Evolutionary conservation across 441 rosid genomes (phyloP).

Genomic region (Adansonia madagascariensis): DNA sequence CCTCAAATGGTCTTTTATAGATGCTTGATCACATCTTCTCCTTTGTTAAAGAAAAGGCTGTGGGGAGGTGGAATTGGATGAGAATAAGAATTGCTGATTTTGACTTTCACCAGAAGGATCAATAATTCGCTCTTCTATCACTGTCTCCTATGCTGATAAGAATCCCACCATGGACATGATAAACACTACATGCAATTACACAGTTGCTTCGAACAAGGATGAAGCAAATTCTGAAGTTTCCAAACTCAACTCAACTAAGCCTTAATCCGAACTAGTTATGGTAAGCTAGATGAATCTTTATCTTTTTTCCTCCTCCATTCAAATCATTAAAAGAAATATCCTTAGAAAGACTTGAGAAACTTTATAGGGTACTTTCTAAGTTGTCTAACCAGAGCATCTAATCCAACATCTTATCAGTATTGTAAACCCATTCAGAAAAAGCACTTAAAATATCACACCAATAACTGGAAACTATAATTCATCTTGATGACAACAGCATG

Average conservation of each 20-base stretch:
- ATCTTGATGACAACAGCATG: not conserved
- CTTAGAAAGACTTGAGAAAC: slow-evolving; percentile 2
- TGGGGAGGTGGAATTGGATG: slow-evolving; percentile 11
- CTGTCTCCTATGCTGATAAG: slow-evolving; percentile 34
- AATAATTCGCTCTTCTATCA: slow-evolving; percentile 38
- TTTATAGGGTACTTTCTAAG: not conserved
- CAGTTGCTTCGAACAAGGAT: slow-evolving; percentile 16
- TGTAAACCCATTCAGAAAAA: not conserved
- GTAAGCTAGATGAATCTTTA: slow-evolving; percentile 1
- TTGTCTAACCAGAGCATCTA: not conserved
- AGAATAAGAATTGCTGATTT: slow-evolving; percentile 28
- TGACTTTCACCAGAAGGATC: slow-evolving; percentile 26
- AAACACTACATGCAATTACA: slow-evolving; percentile 29
- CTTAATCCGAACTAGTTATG: not conserved
- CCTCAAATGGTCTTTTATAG: slow-evolving; percentile 27
- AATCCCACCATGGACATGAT: slow-evolving; percentile 35
- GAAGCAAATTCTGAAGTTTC: slow-evolving; percentile 12
- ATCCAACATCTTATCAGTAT: slow-evolving; percentile 1
- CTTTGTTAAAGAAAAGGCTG: slow-evolving; percentile 30
- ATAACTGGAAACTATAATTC: not conserved
- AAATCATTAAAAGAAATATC: not conserved
- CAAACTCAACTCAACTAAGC: not conserved
- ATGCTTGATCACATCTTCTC: slow-evolving; percentile 31
- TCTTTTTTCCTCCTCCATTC: not conserved
- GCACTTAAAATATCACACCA: not conserved